Percentiles rank a stretch among this genome's conserved stretches.
phyloP scores from a whole-genome alignment of 768 basidiomycete species.

The Pleurotus eryngii region DNA sequence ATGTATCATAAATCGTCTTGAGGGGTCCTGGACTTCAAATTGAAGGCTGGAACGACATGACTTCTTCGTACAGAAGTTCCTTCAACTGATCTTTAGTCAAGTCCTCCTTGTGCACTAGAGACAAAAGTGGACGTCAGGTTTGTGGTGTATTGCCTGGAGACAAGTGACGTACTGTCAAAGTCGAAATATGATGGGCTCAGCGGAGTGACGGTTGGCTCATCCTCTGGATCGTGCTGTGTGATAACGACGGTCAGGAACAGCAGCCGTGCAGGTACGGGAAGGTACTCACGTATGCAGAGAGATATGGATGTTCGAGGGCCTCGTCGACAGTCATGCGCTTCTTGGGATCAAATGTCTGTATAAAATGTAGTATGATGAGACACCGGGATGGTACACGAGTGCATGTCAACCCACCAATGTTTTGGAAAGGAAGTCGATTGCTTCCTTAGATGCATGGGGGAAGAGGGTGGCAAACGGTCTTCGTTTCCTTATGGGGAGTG shows the following conservation, averaged over 20 bases:
- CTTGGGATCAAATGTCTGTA: conserved; percentile 82
- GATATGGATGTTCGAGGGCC: conserved; percentile 80
- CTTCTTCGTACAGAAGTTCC: conserved; percentile 80
- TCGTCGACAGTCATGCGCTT: conserved; percentile 81
- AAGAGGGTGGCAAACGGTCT: conserved; percentile 69
- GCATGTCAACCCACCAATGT: conserved; percentile 48
- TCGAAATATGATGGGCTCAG: conserved; percentile 87
- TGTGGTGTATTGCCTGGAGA: background rate
- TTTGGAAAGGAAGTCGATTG: conserved; percentile 69
- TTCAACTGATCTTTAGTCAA: conserved; percentile 80
- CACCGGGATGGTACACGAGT: background rate
- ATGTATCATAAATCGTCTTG: background rate
- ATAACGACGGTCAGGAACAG: conserved; percentile 10
- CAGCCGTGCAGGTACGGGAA: background rate
- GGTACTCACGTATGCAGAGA: conserved; percentile 63
- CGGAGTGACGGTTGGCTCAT: conserved; percentile 81
- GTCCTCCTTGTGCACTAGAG: conserved; percentile 64
- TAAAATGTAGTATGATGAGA: background rate
- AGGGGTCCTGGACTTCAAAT: conserved; percentile 31
- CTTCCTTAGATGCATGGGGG: conserved; percentile 71
- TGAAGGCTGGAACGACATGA: conserved; percentile 67
- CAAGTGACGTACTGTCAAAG: conserved; percentile 65
- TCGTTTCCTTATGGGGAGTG: conserved; percentile 79
- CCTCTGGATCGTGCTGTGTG: conserved; percentile 76
- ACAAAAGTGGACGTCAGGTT: conserved; percentile 10